Base-by-base conservation (phyloP, 2,329 filamentous ascomycete species). In the Aureobasidium namibiae region DNA sequence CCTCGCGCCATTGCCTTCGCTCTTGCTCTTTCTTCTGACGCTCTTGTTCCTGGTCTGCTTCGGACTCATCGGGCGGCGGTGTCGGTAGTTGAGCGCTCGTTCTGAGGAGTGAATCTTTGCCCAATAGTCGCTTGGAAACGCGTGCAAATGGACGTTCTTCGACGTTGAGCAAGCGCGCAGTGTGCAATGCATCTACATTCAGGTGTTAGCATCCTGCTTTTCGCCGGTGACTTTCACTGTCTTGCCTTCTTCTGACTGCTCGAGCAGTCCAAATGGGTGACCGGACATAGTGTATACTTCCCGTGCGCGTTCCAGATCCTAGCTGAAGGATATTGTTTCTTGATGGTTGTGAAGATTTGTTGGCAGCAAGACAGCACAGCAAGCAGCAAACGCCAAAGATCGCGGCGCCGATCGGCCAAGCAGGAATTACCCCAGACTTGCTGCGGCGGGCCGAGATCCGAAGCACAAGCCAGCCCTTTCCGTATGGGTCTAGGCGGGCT, bases 141-240 rank as follows among this genome's bases (percentile, higher is more conserved):
- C 92, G 87, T 72, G 90, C 90, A 77, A 95, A 96, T 0, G 91
- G 90, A 61, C 91, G 91, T 70, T 95, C 90, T 77, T 97, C 92
- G 62, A 96, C 87, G 63, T 89, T 89, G 38, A 96, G 82, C 4
- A 96, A 87, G 42, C 92, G 89, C 31, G 82, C 82, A 69, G 92
- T 92, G 77, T 96, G 92, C 38, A 96, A 85, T 63, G 90, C 86
- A 72, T 90, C 87, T 85, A 10, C n/a, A 14, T 6, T 21, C 26
- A 42, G 11, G 21, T 38, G 48, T 54, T 18, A 59, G 14, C 18
- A n/a, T 26, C 14, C 24, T 38, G 42, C 18, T n/a, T 5, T 3
- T 13, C 1, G 7, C 50, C 63, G 31, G 62, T 75, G 11, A 14
- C 10, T 23, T 10, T 29, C 4, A 2, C 8, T 1, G 2, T 16